These are phyloP conservation scores for Mucor ambiguus DNA, from an alignment of 371 early-diverging fungal genomes.

Conservation along the genomic window DNA sequence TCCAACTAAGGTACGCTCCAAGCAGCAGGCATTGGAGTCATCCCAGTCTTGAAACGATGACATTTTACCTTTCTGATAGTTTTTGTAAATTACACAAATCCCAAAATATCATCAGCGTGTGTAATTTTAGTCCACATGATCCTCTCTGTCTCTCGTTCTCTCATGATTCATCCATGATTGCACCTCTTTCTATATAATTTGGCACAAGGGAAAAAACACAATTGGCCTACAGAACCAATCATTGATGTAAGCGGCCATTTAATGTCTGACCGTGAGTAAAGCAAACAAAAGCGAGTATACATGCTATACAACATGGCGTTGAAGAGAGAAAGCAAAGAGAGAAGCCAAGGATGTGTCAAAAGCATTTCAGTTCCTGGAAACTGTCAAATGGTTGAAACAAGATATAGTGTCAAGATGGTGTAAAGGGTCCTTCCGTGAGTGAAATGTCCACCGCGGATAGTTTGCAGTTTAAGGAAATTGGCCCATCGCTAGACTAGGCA, in stretches of 20 bases:
- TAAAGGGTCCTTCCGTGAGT: slow-evolving; percentile 26
- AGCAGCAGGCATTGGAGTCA: background rate
- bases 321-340: background rate
- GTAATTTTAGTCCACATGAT: slow-evolving; percentile 8
- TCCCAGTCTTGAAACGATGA: too few relatives aligned
- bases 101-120: slow-evolving; percentile 3
- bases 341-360: slow-evolving; percentile 1
- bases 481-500: background rate
- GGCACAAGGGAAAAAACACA: slow-evolving; percentile 5
- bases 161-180: background rate
- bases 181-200: background rate
- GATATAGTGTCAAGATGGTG: slow-evolving; percentile 13
- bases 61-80: background rate
- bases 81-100: slow-evolving; percentile 1
- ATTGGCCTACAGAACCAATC: slow-evolving; percentile 21
- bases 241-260: slow-evolving; percentile 4
- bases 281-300: background rate
- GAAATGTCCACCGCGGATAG: slow-evolving; percentile 24
- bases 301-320: background rate
- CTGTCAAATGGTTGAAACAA: slow-evolving; percentile 12
- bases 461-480: slow-evolving; percentile 30
- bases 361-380: background rate
- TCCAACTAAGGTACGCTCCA: background rate
- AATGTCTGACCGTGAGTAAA: slow-evolving; percentile 24
- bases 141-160: background rate